Evolutionary conservation across 1,139 yeast genomes (phyloP).

Genomic region (Kodamaea sp.): DNA sequence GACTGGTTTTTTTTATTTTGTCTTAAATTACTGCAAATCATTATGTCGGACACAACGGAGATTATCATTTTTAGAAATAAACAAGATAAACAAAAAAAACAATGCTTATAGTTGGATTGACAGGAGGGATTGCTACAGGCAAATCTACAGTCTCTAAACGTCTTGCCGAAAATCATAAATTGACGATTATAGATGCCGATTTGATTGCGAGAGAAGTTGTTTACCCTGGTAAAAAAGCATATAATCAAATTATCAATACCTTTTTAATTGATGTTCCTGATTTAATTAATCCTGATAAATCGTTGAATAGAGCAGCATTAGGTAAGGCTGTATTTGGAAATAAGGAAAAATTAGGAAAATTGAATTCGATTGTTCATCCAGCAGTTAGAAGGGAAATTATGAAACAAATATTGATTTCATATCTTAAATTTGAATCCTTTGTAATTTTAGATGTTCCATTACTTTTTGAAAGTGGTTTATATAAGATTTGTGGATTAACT

Average conservation of each 20-base stretch:
- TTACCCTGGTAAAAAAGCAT: conserved; percentile 72
- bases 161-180: conserved; percentile 46
- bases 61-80: neutral
- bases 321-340: conserved; percentile 80
- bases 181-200: conserved; percentile 85
- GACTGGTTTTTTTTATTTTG: too few species aligned
- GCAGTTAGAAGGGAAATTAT: conserved; percentile 73
- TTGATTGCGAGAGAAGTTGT: conserved; percentile 82
- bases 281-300: conserved; percentile 49
- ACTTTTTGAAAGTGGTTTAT: conserved; percentile 74
- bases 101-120: conserved; percentile 88
- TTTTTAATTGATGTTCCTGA: conserved; percentile 57
- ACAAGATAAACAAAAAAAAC: neutral
- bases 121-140: conserved; percentile 97
- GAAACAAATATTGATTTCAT: conserved; percentile 54
- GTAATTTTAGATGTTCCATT: conserved; percentile 88
- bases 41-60: neutral
- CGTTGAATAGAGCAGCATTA: conserved; percentile 65
- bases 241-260: conserved; percentile 55
- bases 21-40: too few species aligned
- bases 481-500: conserved; percentile 66
- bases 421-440: conserved; percentile 45
- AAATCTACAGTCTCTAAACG: conserved; percentile 81
- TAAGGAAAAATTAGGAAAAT: conserved; percentile 44
- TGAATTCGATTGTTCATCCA: conserved; percentile 86